phyloP scores from a whole-genome alignment of 2,329 filamentous ascomycete species.

The Cytospora mali region DNA sequence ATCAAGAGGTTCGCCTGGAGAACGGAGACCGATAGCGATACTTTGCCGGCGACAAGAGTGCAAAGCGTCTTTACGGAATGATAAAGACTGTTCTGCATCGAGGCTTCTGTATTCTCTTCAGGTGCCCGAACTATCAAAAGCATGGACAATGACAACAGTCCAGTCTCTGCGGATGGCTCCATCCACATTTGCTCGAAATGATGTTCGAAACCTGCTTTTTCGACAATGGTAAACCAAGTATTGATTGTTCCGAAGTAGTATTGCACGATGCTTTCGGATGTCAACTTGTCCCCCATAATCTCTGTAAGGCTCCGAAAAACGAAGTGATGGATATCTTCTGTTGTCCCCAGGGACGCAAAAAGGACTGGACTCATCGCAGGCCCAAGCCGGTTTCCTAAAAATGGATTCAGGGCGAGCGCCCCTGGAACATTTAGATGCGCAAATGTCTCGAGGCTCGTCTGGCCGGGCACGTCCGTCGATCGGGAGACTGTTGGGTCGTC shows the following conservation, averaged over 20 bases:
- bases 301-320: constrained; percentile 34
- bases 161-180: constrained; percentile 35
- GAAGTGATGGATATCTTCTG: constrained; percentile 34
- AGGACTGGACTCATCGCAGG: constrained; percentile 31
- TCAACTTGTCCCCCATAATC: constrained; percentile 31
- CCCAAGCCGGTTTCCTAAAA: constrained; percentile 28
- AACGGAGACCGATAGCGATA: constrained; percentile 31
- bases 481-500: constrained; percentile 29
- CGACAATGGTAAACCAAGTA: constrained; percentile 37
- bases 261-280: constrained; percentile 31
- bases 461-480: constrained; percentile 19
- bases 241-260: constrained; percentile 35
- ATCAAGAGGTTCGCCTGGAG: constrained; percentile 36
- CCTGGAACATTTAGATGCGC: constrained; percentile 10
- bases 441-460: constrained; percentile 20
- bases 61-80: constrained; percentile 35
- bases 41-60: constrained; percentile 33
- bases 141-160: constrained; percentile 35
- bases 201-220: constrained; percentile 32
- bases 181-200: constrained; percentile 33
- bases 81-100: constrained; percentile 34
- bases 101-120: constrained; percentile 27
- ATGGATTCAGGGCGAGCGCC: constrained; percentile 28
- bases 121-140: constrained; percentile 33
- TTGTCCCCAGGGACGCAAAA: constrained; percentile 33